Percentiles rank a stretch among this genome's conserved stretches.
Evolutionary conservation across 2,329 filamentous ascomycete species (phyloP).

Genomic region (Scedosporium boydii): DNA sequence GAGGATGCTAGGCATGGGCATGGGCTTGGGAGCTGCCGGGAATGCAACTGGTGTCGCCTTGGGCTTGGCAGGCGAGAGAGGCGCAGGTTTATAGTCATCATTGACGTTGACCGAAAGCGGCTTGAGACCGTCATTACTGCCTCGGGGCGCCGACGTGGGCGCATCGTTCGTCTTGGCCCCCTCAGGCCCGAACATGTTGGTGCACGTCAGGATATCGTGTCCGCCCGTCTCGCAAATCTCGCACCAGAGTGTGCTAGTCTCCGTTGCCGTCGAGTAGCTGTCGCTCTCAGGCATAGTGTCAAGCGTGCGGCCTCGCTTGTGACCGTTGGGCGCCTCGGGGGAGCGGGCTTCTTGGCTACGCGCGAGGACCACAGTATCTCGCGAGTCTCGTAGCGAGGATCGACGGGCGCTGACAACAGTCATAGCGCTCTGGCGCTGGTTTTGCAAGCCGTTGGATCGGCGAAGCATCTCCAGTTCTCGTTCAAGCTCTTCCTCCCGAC

Average conservation of each 20-base stretch:
- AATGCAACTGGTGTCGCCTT: not conserved
- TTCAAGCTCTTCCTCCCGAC: slow-evolving; percentile 76
- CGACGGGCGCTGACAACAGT: slow-evolving; percentile 37
- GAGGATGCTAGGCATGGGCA: slow-evolving; percentile 50
- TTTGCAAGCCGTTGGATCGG: slow-evolving; percentile 19
- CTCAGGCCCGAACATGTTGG: slow-evolving; percentile 66
- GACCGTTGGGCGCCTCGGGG: slow-evolving; percentile 28
- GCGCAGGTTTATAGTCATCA: slow-evolving; percentile 42
- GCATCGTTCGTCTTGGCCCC: slow-evolving; percentile 12
- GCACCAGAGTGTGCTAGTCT: slow-evolving; percentile 73
- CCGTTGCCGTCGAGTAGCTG: slow-evolving; percentile 58
- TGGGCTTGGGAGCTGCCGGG: slow-evolving; percentile 19
- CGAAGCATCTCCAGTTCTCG: slow-evolving; percentile 65
- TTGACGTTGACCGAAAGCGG: slow-evolving; percentile 16
- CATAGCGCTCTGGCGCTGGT: slow-evolving; percentile 38
- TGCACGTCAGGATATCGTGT: slow-evolving; percentile 90
- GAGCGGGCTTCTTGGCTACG: slow-evolving; percentile 37
- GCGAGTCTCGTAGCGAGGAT: slow-evolving; percentile 55
- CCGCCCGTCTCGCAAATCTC: slow-evolving; percentile 90
- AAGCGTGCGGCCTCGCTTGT: slow-evolving; percentile 45
- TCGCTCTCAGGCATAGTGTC: slow-evolving; percentile 65
- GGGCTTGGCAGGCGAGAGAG: slow-evolving; percentile 43
- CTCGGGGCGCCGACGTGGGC: slow-evolving; percentile 4
- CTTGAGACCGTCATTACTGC: slow-evolving; percentile 24
- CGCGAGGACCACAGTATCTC: slow-evolving; percentile 52